A percentile compares a stretch with the other conserved stretches of the same genome.
Conservation (phyloP, 2,329 filamentous ascomycete species). For the Ascochyta koolunga region DNA sequence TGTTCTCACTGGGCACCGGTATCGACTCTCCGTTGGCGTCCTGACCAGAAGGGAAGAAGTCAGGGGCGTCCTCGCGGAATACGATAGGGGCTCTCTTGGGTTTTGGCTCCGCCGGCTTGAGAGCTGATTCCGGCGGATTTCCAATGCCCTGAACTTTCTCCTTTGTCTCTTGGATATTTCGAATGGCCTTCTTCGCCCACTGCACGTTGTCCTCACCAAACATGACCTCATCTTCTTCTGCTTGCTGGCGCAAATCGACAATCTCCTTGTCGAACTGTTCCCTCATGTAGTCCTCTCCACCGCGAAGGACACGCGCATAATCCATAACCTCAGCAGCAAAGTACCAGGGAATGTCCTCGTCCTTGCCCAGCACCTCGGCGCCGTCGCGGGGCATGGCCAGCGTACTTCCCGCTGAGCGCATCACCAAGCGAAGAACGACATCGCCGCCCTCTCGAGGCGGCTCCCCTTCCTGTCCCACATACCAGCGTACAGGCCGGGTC, state of each 20-base stretch:
- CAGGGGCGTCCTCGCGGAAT: constrained; percentile 55
- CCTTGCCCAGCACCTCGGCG: constrained; percentile 69
- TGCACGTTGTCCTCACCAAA: constrained; percentile 87
- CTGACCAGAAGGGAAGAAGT: constrained; percentile 54
- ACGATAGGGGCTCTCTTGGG: constrained; percentile 56
- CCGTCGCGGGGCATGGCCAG: constrained; percentile 86
- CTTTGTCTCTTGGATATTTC: constrained; percentile 74
- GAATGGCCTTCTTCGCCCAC: constrained; percentile 86
- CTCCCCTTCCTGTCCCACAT: constrained; percentile 83
- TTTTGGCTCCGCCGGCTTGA: constrained; percentile 58
- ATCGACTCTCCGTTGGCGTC: constrained; percentile 38
- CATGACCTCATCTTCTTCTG: constrained; percentile 86
- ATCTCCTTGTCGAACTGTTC: constrained; percentile 83
- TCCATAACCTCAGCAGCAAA: constrained; percentile 92
- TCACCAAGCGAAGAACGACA: constrained; percentile 85
- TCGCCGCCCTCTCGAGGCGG: constrained; percentile 84
- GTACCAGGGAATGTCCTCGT: constrained; percentile 89
- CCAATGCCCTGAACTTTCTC: constrained; percentile 74
- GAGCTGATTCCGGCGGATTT: constrained; percentile 63
- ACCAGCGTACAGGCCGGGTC: constrained; percentile 87
- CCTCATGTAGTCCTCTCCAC: constrained; percentile 84
- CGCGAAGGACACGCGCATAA: constrained; percentile 95
- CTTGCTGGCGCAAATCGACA: constrained; percentile 73
- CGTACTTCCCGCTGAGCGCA: constrained; percentile 78
- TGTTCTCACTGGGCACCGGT: constrained; percentile 14